Conservation (phyloP, 148 eudicot species). For the Chenopodium album region DNA sequence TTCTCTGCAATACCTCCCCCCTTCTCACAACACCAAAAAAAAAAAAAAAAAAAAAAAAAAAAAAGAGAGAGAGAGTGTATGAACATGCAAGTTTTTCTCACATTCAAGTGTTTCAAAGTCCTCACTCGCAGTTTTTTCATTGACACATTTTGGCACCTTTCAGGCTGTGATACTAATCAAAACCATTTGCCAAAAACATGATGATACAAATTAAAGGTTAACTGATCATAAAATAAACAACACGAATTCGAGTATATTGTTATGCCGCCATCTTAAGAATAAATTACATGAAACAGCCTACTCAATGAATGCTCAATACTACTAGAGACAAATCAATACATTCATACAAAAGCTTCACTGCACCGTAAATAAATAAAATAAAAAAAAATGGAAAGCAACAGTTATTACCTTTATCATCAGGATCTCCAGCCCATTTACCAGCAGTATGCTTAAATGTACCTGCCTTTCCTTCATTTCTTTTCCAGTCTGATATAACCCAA, state of each 20-base stretch:
- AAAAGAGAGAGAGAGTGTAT: no score
- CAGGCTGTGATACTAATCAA: no score
- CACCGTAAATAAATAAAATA: not conserved
- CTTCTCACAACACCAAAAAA: no score
- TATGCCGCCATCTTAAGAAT: not conserved
- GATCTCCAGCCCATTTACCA: constrained; percentile 90
- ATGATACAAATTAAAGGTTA: not conserved
- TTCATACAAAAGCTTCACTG: not conserved
- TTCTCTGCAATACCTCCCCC: no score
- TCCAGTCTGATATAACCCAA: constrained; percentile 94
- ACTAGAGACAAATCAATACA: not conserved
- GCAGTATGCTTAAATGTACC: constrained; percentile 84
- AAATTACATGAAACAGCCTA: not conserved
- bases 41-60: no score
- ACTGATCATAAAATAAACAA: not conserved
- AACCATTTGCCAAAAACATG: not conserved
- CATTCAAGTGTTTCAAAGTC: not conserved
- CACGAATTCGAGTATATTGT: not conserved
- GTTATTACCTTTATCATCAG: constrained; percentile 76
- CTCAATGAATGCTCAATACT: not conserved
- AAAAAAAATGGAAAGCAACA: not conserved
- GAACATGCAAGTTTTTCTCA: not conserved
- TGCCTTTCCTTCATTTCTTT: constrained; percentile 85
- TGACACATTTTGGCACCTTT: no score
- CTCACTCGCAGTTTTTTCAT: not conserved